These are phyloP conservation scores for Aspergillus heteromorphus DNA, from an alignment of 495 filamentous ascomycete genomes.

Conservation along the genomic window DNA sequence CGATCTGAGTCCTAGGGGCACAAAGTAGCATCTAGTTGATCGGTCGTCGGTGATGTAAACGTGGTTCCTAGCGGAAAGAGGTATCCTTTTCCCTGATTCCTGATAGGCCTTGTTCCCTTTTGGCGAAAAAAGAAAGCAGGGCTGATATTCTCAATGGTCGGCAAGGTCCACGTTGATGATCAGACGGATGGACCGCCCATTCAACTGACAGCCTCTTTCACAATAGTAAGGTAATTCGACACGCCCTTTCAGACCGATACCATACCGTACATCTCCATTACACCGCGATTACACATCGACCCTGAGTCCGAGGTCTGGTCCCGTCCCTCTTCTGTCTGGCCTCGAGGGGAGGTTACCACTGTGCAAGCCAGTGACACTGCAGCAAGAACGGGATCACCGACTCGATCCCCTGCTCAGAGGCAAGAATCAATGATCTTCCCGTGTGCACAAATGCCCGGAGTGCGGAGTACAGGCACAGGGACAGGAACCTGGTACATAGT, in stretches of 20 bases:
- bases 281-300: not conserved
- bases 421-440: not conserved
- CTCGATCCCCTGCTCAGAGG: not conserved
- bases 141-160: not conserved
- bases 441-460: not conserved
- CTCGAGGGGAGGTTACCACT: not conserved
- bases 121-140: not conserved
- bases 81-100: not conserved
- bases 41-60: slow-evolving; percentile 14
- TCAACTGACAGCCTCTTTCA: not conserved
- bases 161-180: not conserved
- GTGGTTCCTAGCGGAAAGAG: slow-evolving; percentile 1
- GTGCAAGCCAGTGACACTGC: not conserved
- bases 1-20: slow-evolving; percentile 3
- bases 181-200: not conserved
- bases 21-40: no score
- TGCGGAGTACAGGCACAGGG: not conserved
- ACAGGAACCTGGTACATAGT: not conserved
- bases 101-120: slow-evolving; percentile 3
- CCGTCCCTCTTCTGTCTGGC: not conserved
- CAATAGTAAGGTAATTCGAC: not conserved
- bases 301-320: not conserved
- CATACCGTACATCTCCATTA: not conserved
- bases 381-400: not conserved
- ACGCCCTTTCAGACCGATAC: not conserved